Evolutionary conservation across 129 eudicot species (phyloP), one percentile per base, ranked within the genome.

Genomic region (Lactuca saligna): DNA sequence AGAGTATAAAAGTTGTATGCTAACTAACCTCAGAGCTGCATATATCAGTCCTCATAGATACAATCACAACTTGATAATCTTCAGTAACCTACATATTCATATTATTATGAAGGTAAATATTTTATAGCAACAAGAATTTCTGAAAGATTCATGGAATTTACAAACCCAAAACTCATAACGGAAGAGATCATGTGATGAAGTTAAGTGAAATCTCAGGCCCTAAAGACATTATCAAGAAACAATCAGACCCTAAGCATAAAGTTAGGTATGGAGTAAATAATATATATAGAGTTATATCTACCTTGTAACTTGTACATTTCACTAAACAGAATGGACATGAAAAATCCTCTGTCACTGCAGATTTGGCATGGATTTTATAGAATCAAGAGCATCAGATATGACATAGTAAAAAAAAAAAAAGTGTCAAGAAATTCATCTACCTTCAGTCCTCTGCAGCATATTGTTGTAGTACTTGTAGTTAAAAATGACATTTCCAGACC

Each of bases 321-420:
- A 89, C 99, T 87, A 94, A 80, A 81, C 99, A 94, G 75, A 94
- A 94, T 46, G 99, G 96, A 79, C 99, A 94, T 0, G 97, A 66
- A 68, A 94, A 94, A 78, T 94, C 88, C 81, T 89, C 97, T 4
- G 99, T 94, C 60, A 94, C 99, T 94, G 97, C 83, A 78, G 58
- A 59, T 73, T 82, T 61, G 17, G 48, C 34, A 75, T 14, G 31
- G 25, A 58, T 17, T 57, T 44, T 48, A 56, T 51, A 54, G 7
- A 75, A 41, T 31, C 46, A 51, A 56, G n/a, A 35, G 57, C 68
- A 61, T 53, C 49, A 75, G 53, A 66, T 8, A 67, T 37, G 32
- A 59, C 37, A 59, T 70, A 57, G 49, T n/a, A 42, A 41, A 38
- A 25, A 29, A 42, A 41, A 38, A 25, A 29, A 38, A 17, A 12